Conservation (phyloP, 306 rosid genomes). For the Clitoria ternatea region DNA sequence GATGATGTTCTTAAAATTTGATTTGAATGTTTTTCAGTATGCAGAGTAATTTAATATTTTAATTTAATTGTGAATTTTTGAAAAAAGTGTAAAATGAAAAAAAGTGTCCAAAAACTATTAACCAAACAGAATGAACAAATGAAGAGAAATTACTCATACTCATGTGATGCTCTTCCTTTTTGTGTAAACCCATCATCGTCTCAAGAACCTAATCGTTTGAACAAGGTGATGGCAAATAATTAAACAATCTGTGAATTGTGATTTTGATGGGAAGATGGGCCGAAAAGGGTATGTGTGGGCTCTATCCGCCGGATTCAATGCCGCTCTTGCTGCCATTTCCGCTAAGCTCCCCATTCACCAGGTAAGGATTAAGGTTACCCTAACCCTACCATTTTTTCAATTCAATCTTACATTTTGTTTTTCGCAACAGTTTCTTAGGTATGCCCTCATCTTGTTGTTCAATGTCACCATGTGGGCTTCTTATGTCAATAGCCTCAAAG, state of each 20-base stretch:
- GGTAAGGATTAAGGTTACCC: neutral
- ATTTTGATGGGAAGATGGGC: constrained; percentile 5
- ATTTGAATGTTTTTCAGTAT: too few relatives aligned
- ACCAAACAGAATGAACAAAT: too few relatives aligned
- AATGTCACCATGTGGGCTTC: constrained; percentile 86
- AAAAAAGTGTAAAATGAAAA: too few relatives aligned
- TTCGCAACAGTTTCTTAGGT: constrained; percentile 52
- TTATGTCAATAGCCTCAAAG: constrained; percentile 81
- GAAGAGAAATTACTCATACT: too few relatives aligned
- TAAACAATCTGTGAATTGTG: neutral
- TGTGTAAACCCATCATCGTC: too few relatives aligned
- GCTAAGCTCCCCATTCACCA: constrained; percentile 20
- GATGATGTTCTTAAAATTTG: too few relatives aligned
- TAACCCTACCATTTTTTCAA: neutral
- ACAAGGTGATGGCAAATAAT: too few relatives aligned
- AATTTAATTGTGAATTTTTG: too few relatives aligned
- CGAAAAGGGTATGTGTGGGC: constrained; percentile 30
- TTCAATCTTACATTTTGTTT: neutral
- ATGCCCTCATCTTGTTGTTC: constrained; percentile 52
- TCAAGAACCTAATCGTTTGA: too few relatives aligned
- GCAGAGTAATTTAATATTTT: too few relatives aligned
- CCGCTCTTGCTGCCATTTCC: constrained; percentile 40
- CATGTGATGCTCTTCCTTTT: too few relatives aligned
- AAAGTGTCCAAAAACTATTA: too few relatives aligned
- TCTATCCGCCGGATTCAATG: constrained; percentile 34